A percentile compares a stretch with the other conserved stretches of the same genome.
phyloP scores from a whole-genome alignment of 2,329 filamentous ascomycete genomes.

The Metarhizium brunneum region DNA sequence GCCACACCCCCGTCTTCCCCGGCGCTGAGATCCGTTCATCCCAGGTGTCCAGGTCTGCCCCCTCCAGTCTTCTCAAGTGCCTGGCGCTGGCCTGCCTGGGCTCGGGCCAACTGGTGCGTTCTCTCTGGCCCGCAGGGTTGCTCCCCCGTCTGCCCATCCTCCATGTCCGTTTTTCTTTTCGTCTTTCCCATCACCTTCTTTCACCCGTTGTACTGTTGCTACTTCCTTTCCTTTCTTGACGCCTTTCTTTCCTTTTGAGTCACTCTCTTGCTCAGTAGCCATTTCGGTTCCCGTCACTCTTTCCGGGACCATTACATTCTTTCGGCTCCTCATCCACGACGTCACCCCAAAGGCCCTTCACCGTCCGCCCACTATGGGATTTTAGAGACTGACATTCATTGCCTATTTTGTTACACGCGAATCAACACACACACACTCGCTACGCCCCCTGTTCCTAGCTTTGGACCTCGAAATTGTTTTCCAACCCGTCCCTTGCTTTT shows the following conservation, averaged over 20 bases:
- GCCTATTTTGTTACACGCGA: neutral
- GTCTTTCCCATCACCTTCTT: conserved; percentile 24
- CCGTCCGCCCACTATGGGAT: conserved; percentile 8
- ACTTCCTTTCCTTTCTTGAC: conserved; percentile 24
- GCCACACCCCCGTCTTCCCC: neutral
- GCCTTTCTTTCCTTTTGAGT: conserved; percentile 37
- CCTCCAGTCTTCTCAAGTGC: neutral
- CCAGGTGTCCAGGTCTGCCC: neutral
- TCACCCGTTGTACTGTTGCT: conserved; percentile 23
- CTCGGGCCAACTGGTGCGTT: neutral
- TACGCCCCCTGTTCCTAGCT: conserved; percentile 7
- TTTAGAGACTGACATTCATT: conserved; percentile 11
- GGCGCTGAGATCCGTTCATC: neutral
- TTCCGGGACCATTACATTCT: conserved; percentile 39
- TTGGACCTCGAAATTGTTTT: neutral
- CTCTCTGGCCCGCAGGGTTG: conserved; percentile 6
- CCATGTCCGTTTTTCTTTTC: conserved; percentile 22
- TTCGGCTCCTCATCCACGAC: conserved; percentile 22
- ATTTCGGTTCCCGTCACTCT: conserved; percentile 40
- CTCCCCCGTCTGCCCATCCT: conserved; percentile 25
- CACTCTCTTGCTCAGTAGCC: conserved; percentile 38
- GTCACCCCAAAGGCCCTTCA: conserved; percentile 8
- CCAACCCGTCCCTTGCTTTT: neutral
- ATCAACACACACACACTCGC: conserved; percentile 2
- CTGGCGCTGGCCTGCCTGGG: neutral